Conservation (phyloP, 768 basidiomycete genomes). For the Sarcomyxa edulis region DNA sequence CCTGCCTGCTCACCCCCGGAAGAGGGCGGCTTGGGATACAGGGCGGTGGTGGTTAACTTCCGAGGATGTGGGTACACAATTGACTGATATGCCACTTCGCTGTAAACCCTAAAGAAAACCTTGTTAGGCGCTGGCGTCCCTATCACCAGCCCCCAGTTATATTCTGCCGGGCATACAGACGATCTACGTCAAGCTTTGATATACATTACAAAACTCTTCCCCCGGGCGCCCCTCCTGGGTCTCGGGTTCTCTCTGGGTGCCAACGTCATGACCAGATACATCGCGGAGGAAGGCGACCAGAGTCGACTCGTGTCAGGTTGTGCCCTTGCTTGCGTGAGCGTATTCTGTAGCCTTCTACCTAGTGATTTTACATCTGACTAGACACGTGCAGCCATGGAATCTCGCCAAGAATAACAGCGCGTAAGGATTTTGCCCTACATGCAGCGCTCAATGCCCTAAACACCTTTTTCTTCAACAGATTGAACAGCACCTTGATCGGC, state of each 20-base stretch:
- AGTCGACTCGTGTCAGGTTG: slow-evolving; percentile 63
- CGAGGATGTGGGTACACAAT: slow-evolving; percentile 68
- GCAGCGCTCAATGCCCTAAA: too few relatives aligned
- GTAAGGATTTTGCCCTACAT: too few relatives aligned
- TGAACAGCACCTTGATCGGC: slow-evolving; percentile 50
- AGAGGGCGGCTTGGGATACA: slow-evolving; percentile 85
- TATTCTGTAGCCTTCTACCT: slow-evolving; percentile 8
- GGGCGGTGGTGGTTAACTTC: slow-evolving; percentile 89
- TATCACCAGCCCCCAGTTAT: slow-evolving; percentile 77
- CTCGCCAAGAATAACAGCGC: slow-evolving; percentile 41
- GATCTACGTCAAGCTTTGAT: slow-evolving; percentile 81
- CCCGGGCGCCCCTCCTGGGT: slow-evolving; percentile 77
- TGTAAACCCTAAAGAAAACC: too few relatives aligned
- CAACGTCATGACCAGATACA: slow-evolving; percentile 84
- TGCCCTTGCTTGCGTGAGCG: slow-evolving; percentile 69
- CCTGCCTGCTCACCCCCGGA: slow-evolving; percentile 65
- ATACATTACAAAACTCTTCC: slow-evolving; percentile 68
- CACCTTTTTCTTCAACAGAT: slow-evolving; percentile 36
- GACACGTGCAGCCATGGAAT: slow-evolving; percentile 44
- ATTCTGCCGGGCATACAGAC: slow-evolving; percentile 85
- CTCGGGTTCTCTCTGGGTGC: slow-evolving; percentile 94
- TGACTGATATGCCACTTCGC: slow-evolving; percentile 3
- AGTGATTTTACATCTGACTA: slow-evolving; percentile 11
- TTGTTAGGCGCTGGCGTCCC: slow-evolving; percentile 83
- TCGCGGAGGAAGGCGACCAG: slow-evolving; percentile 73